Conservation (phyloP, 2,329 filamentous ascomycete genomes). For the Macrophomina tecta region DNA sequence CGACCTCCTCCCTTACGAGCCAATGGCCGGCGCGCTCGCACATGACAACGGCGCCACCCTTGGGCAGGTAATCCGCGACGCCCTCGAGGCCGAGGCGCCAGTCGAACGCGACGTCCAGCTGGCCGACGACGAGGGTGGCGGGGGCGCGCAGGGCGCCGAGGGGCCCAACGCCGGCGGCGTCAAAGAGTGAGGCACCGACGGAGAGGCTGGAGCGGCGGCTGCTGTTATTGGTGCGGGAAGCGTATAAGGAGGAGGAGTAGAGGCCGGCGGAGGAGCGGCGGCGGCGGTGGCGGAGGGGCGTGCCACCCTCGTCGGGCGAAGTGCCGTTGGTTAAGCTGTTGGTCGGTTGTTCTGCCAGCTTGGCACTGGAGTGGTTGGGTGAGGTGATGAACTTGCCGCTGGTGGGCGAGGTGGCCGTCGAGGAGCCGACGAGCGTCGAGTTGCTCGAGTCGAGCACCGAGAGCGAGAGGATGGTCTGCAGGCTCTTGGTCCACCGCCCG, state of each 20-base stretch:
- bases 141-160: constrained; percentile 57
- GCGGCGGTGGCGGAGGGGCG: constrained; percentile 1
- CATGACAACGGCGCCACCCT: constrained; percentile 55
- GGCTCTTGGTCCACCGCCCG: constrained; percentile 58
- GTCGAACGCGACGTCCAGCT: constrained; percentile 59
- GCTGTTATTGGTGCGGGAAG: no score
- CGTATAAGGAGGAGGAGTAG: background rate
- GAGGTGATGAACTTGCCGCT: constrained; percentile 13
- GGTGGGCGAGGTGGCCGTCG: constrained; percentile 29
- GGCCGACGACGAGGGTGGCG: constrained; percentile 61
- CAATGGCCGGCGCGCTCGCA: constrained; percentile 61
- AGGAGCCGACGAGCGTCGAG: constrained; percentile 3
- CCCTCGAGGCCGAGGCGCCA: constrained; percentile 57
- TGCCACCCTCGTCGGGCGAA: background rate
- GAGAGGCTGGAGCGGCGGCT: constrained; percentile 32
- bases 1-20: constrained; percentile 56
- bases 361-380: background rate
- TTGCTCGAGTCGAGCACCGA: constrained; percentile 48
- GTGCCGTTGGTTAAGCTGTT: background rate
- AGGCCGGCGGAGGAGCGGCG: constrained; percentile 33
- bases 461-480: constrained; percentile 56
- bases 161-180: constrained; percentile 42
- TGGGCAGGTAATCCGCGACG: constrained; percentile 57
- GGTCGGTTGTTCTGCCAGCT: background rate
- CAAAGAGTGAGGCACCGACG: constrained; percentile 50